Conservation (phyloP, 2,329 filamentous ascomycete genomes). For the Ophiostoma australiae region DNA sequence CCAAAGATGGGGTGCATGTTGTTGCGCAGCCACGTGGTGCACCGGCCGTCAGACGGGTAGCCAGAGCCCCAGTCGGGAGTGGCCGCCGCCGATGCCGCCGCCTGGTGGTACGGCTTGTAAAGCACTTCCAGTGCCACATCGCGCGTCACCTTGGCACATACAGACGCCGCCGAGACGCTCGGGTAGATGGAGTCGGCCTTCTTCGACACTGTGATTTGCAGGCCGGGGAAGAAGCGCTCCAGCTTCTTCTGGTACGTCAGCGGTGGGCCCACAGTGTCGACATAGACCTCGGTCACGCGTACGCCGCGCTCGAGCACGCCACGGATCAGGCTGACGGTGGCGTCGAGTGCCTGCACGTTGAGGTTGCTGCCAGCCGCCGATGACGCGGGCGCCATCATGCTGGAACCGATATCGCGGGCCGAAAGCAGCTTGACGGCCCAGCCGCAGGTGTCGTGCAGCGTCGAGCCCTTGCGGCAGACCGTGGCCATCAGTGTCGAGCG, state of each 20-base stretch:
- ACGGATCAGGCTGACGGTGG: slow-evolving; percentile 76
- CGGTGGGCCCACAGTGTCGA: slow-evolving; percentile 88
- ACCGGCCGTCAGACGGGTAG: slow-evolving; percentile 83
- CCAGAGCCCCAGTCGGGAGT: slow-evolving; percentile 72
- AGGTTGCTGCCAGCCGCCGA: slow-evolving; percentile 67
- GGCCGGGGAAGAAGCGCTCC: slow-evolving; percentile 74
- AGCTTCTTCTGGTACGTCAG: slow-evolving; percentile 78
- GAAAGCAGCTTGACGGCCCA: slow-evolving; percentile 81
- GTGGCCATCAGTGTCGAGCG: slow-evolving; percentile 65
- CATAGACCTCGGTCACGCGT: slow-evolving; percentile 82
- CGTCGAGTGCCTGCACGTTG: slow-evolving; percentile 92
- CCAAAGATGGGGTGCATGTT: slow-evolving; percentile 94
- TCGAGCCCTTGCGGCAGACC: slow-evolving; percentile 58
- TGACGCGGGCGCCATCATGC: slow-evolving; percentile 66
- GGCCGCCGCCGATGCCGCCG: slow-evolving; percentile 30
- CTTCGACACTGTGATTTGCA: slow-evolving; percentile 71
- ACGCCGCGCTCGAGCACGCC: slow-evolving; percentile 72
- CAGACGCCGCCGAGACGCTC: slow-evolving; percentile 86
- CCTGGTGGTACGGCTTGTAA: slow-evolving; percentile 45
- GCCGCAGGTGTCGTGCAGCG: slow-evolving; percentile 57
- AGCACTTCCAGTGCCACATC: slow-evolving; percentile 82
- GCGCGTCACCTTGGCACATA: slow-evolving; percentile 92
- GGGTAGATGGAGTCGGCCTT: slow-evolving; percentile 93
- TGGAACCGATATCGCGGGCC: slow-evolving; percentile 73
- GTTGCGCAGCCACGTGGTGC: slow-evolving; percentile 71